Base-by-base conservation (phyloP, 768 basidiomycete genomes). In the Psilocybe azurescens region DNA sequence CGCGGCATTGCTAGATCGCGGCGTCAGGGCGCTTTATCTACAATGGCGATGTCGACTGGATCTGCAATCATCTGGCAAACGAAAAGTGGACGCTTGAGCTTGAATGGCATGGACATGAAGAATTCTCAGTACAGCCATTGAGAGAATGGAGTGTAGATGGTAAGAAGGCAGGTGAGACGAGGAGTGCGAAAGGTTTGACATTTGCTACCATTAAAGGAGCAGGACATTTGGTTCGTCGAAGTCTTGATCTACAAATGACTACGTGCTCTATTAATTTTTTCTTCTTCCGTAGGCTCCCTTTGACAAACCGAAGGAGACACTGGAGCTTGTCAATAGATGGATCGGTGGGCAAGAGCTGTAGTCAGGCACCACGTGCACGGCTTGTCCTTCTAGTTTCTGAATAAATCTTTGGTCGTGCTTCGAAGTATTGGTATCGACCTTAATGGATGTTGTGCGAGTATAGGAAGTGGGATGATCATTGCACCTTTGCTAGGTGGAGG, bases 21-120 rank as follows among this genome's bases (percentile, higher is more conserved):
- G 86, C 0, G 77, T 95, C 14, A 81, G 82, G 1, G 84, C 87
- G 16, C 80, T 94, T 94, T 33, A 84, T 89, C 49, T 92, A 90
- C 65, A 87, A 86, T 1, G 90, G 89, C 5, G 81, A 79, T 47
- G 85, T 87, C 59, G 89, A 90, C 64, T 90, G 86, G 86, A 87
- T 87, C 58, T 91, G 90, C 72, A 90, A 91, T 69, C 88, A 86
- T 81, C 74, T 90, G 16, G 89, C 87, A 3, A 93, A 93, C 70
- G 83, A 88, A 67, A 76, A 81, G 36, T 93, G 91, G 91, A 84
- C 86, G 6, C 73, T 86, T 58, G 74, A 74, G 30, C 77, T 94
- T 61, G 85, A 89, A 61, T 93, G 93, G 93, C 83, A 80, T 49
- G 90, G 90, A 3, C 74, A 82, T 56, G 66, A 67, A 62, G 81